Evolutionary conservation across 108 stramenopile genomes (phyloP).

Genomic region (Chaetoceros tenuissimus): DNA sequence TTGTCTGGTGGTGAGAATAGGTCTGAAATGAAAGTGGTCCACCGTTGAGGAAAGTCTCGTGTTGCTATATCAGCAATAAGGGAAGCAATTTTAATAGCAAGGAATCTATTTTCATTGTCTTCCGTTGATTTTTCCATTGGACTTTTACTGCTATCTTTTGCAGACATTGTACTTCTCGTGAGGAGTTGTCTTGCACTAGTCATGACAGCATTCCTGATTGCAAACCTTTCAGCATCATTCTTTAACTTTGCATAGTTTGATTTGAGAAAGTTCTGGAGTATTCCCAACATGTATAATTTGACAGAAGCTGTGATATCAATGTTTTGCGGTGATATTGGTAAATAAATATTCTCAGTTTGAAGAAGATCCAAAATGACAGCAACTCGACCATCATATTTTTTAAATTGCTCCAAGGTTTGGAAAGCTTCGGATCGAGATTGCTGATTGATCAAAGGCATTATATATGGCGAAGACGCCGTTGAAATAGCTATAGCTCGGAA

Average conservation of each 20-base stretch:
- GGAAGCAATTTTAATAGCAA: conserved; percentile 63
- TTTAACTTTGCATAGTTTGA: conserved; percentile 36
- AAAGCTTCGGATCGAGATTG: conserved; percentile 60
- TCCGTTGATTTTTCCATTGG: background rate
- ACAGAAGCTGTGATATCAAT: conserved; percentile 53
- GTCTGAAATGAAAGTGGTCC: conserved; percentile 64
- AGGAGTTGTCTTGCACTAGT: conserved; percentile 41
- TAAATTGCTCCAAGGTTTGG: conserved; percentile 61
- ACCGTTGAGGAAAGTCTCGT: conserved; percentile 82
- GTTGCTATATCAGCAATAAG: conserved; percentile 59
- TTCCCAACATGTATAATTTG: conserved; percentile 71
- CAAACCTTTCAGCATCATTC: conserved; percentile 45
- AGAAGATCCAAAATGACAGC: conserved; percentile 43
- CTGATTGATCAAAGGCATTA: conserved; percentile 13
- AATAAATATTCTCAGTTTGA: conserved; percentile 12
- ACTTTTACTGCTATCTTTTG: too few species aligned
- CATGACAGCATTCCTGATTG: conserved; percentile 52
- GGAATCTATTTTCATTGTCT: conserved; percentile 25
- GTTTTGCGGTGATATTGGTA: conserved; percentile 13
- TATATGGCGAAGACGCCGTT: conserved; percentile 18
- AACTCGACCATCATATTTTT: conserved; percentile 53
- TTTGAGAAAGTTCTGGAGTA: conserved; percentile 51
- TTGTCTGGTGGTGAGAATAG: conserved; percentile 32
- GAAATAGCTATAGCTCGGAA: conserved; percentile 73
- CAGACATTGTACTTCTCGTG: background rate